phyloP scores from a whole-genome alignment of 352 stramenopile genomes.

The Pythium utonaiense region DNA sequence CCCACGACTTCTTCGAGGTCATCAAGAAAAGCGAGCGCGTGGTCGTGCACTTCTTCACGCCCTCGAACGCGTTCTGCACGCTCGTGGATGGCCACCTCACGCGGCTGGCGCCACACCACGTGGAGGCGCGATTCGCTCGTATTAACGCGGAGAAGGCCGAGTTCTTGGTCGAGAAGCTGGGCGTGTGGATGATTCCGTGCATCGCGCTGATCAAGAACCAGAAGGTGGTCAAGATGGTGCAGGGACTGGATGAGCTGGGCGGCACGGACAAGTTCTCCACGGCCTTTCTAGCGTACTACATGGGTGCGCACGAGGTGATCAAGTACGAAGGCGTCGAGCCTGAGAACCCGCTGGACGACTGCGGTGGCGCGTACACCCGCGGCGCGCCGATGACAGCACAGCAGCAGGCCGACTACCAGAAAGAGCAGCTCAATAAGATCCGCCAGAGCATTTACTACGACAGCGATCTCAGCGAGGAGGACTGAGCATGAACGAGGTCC shows the following conservation, averaged over 20 bases:
- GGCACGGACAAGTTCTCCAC: slow-evolving; percentile 93
- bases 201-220: slow-evolving; percentile 94
- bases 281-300: slow-evolving; percentile 89
- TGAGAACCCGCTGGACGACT: slow-evolving; percentile 59
- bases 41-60: slow-evolving; percentile 96
- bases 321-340: slow-evolving; percentile 93
- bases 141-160: slow-evolving; percentile 96
- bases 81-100: slow-evolving; percentile 92
- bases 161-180: slow-evolving; percentile 95
- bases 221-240: slow-evolving; percentile 95
- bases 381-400: slow-evolving; percentile 30
- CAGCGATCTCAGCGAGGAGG: slow-evolving; percentile 78
- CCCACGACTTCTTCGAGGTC: slow-evolving; percentile 94
- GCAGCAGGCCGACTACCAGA: slow-evolving; percentile 31
- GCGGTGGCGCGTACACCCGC: slow-evolving; percentile 46
- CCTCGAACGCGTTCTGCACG: slow-evolving; percentile 90
- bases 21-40: slow-evolving; percentile 91
- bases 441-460: slow-evolving; percentile 85
- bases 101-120: slow-evolving; percentile 87
- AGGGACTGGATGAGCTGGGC: slow-evolving; percentile 94
- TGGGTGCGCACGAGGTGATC: slow-evolving; percentile 92
- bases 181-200: slow-evolving; percentile 95
- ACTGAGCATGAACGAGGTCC: slow-evolving; percentile 35
- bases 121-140: slow-evolving; percentile 94
- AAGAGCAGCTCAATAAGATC: slow-evolving; percentile 68